Evolutionary conservation across 176 grass and related monocot genomes (phyloP).

Genomic region (Triticum urartu): DNA sequence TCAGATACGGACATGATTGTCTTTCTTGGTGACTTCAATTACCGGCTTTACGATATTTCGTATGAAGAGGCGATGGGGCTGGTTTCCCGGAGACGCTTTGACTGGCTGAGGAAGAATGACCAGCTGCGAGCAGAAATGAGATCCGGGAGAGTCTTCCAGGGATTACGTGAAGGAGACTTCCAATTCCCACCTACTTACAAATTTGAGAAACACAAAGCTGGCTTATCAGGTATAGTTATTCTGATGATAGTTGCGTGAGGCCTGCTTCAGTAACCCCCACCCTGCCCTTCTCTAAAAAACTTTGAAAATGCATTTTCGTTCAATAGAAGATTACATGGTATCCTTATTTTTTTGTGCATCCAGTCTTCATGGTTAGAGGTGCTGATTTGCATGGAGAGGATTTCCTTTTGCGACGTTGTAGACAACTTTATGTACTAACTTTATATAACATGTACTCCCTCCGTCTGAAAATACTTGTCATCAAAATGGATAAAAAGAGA

Average conservation of each 20-base stretch:
- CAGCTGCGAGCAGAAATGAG: constrained; percentile 85
- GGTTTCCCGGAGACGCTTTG: constrained; percentile 61
- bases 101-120: constrained; percentile 68
- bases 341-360: not conserved
- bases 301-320: not conserved
- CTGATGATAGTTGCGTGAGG: not conserved
- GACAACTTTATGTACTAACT: too few relatives aligned
- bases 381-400: not conserved
- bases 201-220: constrained; percentile 76
- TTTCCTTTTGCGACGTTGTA: not conserved
- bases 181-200: constrained; percentile 91
- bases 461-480: too few relatives aligned
- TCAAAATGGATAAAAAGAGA: too few relatives aligned
- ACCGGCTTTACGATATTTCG: constrained; percentile 66
- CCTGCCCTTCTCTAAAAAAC: too few relatives aligned
- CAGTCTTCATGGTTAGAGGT: not conserved
- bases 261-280: too few relatives aligned
- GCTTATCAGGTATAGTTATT: constrained; percentile 59
- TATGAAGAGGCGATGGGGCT: constrained; percentile 80
- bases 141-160: constrained; percentile 85
- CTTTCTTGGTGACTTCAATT: constrained; percentile 98
- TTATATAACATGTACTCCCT: too few relatives aligned
- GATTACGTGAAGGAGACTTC: constrained; percentile 77
- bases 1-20: constrained; percentile 82
- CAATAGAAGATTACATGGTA: not conserved